These are phyloP conservation scores for Picea engelmannii DNA, from an alignment of 83 land plant species.

Conservation along the genomic window DNA sequence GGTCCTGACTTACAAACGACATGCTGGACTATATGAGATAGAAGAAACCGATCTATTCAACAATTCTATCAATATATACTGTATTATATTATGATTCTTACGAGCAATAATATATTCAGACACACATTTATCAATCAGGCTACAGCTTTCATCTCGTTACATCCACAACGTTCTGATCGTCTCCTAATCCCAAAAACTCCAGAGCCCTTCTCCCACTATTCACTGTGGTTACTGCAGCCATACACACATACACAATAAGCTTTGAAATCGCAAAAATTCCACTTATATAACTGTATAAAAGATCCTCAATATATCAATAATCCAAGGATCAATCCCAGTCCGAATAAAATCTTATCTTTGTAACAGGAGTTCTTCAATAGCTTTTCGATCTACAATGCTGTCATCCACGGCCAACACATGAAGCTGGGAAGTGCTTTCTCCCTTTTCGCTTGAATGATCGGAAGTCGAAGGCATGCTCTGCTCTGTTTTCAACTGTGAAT, in stretches of 20 bases:
- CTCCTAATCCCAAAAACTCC: constrained; percentile 29
- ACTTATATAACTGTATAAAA: neutral
- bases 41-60: too few species aligned
- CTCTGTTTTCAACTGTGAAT: neutral
- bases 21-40: too few species aligned
- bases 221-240: constrained; percentile 59
- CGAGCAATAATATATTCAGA: too few species aligned
- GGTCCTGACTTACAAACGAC: constrained; percentile 11
- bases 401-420: constrained; percentile 87
- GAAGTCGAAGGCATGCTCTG: neutral
- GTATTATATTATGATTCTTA: too few species aligned
- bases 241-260: neutral
- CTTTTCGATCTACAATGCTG: constrained; percentile 63
- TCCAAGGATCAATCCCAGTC: neutral
- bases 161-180: neutral
- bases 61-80: too few species aligned
- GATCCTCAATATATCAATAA: neutral
- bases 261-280: neutral
- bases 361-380: constrained; percentile 64
- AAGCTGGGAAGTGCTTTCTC: constrained; percentile 19
- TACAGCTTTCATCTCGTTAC: neutral
- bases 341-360: neutral
- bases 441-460: neutral
- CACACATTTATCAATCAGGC: too few species aligned
- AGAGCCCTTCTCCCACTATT: constrained; percentile 52